phyloP scores from a whole-genome alignment of 2,329 filamentous ascomycete genomes.

The Trichoderma sp. region DNA sequence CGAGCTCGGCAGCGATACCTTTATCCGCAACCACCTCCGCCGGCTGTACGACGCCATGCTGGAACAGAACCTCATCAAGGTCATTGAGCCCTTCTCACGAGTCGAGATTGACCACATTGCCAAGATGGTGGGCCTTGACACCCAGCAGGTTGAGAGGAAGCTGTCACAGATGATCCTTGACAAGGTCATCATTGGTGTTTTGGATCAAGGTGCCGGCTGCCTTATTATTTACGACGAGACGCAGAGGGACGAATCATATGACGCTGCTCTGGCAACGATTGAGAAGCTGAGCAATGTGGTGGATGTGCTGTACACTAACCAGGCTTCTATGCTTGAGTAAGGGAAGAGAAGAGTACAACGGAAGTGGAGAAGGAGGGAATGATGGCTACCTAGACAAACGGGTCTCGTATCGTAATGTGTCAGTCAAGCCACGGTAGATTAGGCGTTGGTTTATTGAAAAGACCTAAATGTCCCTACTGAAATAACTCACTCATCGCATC shows the following conservation, averaged over 20 bases:
- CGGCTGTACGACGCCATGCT: conserved; percentile 97
- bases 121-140: conserved; percentile 95
- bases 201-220: conserved; percentile 97
- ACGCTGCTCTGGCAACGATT: conserved; percentile 90
- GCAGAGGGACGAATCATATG: conserved; percentile 88
- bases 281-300: conserved; percentile 97
- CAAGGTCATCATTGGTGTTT: conserved; percentile 95
- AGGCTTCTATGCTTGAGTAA: conserved; percentile 92
- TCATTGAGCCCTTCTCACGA: conserved; percentile 96
- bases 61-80: conserved; percentile 99
- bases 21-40: conserved; percentile 95
- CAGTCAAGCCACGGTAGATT: conserved; percentile 38
- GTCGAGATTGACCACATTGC: conserved; percentile 97
- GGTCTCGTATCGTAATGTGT: conserved; percentile 33
- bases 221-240: conserved; percentile 97
- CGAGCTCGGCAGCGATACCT: conserved; percentile 90
- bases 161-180: conserved; percentile 99
- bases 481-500: not conserved
- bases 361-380: not conserved
- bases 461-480: conserved; percentile 29
- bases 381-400: conserved; percentile 8
- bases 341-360: conserved; percentile 23
- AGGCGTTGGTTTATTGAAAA: conserved; percentile 34
- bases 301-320: conserved; percentile 95
- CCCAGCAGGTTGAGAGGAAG: conserved; percentile 95